Evolutionary conservation across 2,329 filamentous ascomycete genomes (phyloP).

Genomic region (Fonsecaea pugnacius): DNA sequence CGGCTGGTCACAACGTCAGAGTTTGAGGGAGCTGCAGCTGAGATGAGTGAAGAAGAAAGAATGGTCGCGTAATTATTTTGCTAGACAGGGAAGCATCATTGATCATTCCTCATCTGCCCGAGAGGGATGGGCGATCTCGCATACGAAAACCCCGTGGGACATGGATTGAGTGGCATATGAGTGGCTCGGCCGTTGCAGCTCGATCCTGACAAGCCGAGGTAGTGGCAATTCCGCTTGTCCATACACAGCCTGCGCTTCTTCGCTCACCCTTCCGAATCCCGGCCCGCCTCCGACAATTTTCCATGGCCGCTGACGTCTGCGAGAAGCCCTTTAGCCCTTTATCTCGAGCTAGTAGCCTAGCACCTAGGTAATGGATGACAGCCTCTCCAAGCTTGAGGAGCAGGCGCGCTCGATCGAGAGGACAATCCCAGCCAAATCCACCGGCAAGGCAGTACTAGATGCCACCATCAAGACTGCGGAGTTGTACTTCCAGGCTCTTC

Average conservation of each 20-base stretch:
- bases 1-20: neutral
- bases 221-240: conserved; percentile 16
- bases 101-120: conserved; percentile 30
- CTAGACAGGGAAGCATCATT: conserved; percentile 9
- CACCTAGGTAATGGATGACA: conserved; percentile 21
- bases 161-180: conserved; percentile 16
- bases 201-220: conserved; percentile 25
- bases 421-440: conserved; percentile 20
- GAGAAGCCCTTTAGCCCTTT: neutral
- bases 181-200: conserved; percentile 18
- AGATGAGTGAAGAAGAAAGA: conserved; percentile 9
- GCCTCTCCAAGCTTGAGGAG: conserved; percentile 28
- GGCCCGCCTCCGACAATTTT: conserved; percentile 21
- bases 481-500: conserved; percentile 76
- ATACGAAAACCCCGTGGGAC: conserved; percentile 19
- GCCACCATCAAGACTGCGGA: conserved; percentile 79
- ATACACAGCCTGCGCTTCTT: neutral
- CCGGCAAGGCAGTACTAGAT: conserved; percentile 68
- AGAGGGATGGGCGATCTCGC: conserved; percentile 20
- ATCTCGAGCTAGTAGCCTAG: conserved; percentile 7
- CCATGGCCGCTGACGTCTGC: conserved; percentile 3
- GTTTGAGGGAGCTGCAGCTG: conserved; percentile 7
- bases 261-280: conserved; percentile 12
- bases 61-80: conserved; percentile 19
- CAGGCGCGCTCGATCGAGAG: conserved; percentile 31